Evolutionary conservation across 495 filamentous ascomycete genomes (phyloP).

Genomic region (Corynascus novoguineensis): DNA sequence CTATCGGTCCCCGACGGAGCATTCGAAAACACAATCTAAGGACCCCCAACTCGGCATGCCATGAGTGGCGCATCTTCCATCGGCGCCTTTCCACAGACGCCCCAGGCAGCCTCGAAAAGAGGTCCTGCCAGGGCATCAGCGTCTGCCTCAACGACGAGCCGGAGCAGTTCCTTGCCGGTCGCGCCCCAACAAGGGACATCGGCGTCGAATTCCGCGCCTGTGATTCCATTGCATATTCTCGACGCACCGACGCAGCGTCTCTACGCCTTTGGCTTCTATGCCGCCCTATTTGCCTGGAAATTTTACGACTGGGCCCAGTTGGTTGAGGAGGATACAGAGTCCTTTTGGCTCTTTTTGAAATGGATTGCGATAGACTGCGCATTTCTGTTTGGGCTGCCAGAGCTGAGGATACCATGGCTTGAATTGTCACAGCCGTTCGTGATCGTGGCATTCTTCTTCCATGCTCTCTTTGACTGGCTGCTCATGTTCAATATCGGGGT

Average conservation of each 20-base stretch:
- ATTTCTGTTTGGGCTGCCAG: conserved; percentile 79
- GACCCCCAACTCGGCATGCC: conserved; percentile 38
- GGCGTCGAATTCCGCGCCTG: conserved; percentile 42
- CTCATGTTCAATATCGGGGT: conserved; percentile 89
- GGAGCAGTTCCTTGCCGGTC: conserved; percentile 27
- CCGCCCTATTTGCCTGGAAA: conserved; percentile 67
- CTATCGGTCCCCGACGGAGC: too few relatives aligned
- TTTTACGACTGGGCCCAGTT: conserved; percentile 75
- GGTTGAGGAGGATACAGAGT: conserved; percentile 69
- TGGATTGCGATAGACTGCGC: conserved; percentile 79
- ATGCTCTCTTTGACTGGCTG: conserved; percentile 68
- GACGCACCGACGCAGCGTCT: conserved; percentile 86
- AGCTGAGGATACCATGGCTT: conserved; percentile 88
- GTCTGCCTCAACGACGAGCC: conserved; percentile 1
- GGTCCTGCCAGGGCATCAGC: conserved; percentile 11
- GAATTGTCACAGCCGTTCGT: conserved; percentile 75
- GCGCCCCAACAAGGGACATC: conserved; percentile 33
- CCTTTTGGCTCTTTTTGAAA: conserved; percentile 84
- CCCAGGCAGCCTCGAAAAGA: conserved; percentile 23
- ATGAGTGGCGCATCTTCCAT: conserved; percentile 39
- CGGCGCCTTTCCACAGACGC: conserved; percentile 43
- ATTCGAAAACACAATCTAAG: neutral
- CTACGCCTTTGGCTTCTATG: conserved; percentile 73
- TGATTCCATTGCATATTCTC: conserved; percentile 67
- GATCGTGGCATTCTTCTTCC: conserved; percentile 56